Percentiles rank a stretch among this genome's conserved stretches.
These are phyloP conservation scores for Malbranchea cinnamomea DNA, from an alignment of 2,329 filamentous ascomycete species.

Conservation along the genomic window DNA sequence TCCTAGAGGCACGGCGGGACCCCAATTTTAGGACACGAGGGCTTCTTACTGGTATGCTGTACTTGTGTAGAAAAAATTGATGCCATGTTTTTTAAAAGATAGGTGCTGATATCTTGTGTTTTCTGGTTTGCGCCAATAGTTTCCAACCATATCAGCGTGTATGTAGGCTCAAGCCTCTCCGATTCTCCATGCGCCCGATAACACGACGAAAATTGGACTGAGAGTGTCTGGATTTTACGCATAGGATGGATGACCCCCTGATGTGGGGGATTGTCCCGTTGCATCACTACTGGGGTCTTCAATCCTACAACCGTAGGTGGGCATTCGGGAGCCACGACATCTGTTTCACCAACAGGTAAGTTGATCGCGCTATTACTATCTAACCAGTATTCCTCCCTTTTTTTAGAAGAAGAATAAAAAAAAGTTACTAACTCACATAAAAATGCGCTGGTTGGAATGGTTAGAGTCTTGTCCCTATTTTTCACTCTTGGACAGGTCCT, in stretches of 20 bases:
- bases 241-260: slow-evolving; percentile 80
- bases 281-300: slow-evolving; percentile 53
- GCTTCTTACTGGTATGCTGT: slow-evolving; percentile 58
- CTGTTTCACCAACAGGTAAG: slow-evolving; percentile 74
- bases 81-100: too few species aligned
- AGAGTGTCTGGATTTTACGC: slow-evolving; percentile 10
- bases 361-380: slow-evolving; percentile 2
- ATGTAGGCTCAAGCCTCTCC: slow-evolving; percentile 34
- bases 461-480: slow-evolving; percentile 56
- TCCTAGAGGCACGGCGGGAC: slow-evolving; percentile 60
- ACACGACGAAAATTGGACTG: slow-evolving; percentile 15
- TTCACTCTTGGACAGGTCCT: slow-evolving; percentile 83
- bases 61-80: too few species aligned
- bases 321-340: slow-evolving; percentile 87
- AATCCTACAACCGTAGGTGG: slow-evolving; percentile 60
- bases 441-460: too few species aligned
- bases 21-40: slow-evolving; percentile 54
- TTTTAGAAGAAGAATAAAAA: slow-evolving; percentile 1
- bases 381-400: slow-evolving; percentile 1
- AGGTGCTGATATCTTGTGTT: slow-evolving; percentile 6
- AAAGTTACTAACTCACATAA: not conserved
- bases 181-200: slow-evolving; percentile 11
- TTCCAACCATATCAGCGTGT: slow-evolving; percentile 81
- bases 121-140: slow-evolving; percentile 34
- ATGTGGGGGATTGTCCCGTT: slow-evolving; percentile 83